Evolutionary conservation across 768 basidiomycete species (phyloP).

Genomic region (Amylocystis lapponica): DNA sequence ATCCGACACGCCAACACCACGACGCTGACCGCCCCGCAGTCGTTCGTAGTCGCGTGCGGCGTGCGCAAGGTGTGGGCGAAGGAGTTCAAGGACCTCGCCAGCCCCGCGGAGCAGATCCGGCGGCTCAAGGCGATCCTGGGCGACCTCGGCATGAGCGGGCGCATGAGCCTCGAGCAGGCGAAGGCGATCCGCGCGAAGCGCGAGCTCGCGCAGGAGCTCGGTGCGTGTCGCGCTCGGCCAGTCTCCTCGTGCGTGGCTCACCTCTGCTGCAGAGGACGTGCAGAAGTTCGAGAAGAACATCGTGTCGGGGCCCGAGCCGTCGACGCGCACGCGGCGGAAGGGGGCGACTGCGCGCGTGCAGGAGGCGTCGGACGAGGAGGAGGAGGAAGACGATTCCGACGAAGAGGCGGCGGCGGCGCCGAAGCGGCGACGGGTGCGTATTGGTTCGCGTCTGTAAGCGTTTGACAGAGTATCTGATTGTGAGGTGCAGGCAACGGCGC

Average conservation of each 20-base stretch:
- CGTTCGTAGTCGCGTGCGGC: slow-evolving; percentile 68
- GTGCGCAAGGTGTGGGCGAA: slow-evolving; percentile 74
- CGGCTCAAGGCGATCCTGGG: slow-evolving; percentile 58
- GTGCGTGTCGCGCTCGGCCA: slow-evolving; percentile 34
- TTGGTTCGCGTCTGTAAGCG: background rate
- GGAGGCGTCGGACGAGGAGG: slow-evolving; percentile 29
- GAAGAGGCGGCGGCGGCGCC: slow-evolving; percentile 2
- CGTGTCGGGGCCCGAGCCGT: slow-evolving; percentile 29
- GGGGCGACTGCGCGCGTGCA: slow-evolving; percentile 17
- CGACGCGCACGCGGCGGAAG: slow-evolving; percentile 18
- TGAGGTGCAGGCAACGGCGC: slow-evolving; percentile 35
- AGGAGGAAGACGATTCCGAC: slow-evolving; percentile 27
- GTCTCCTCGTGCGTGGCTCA: background rate
- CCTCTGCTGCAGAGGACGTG: slow-evolving; percentile 56
- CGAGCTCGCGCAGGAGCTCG: slow-evolving; percentile 73
- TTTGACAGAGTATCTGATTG: no score
- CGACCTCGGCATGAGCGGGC: slow-evolving; percentile 77
- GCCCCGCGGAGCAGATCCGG: slow-evolving; percentile 55
- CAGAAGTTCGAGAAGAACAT: slow-evolving; percentile 55
- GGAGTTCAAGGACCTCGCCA: slow-evolving; percentile 56
- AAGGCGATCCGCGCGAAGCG: slow-evolving; percentile 65
- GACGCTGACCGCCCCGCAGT: slow-evolving; percentile 30
- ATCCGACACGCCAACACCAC: background rate
- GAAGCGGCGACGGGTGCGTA: slow-evolving; percentile 28
- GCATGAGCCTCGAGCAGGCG: slow-evolving; percentile 76